Base-by-base conservation (phyloP, 75 land plant genomes). In the Picea sitchensis region DNA sequence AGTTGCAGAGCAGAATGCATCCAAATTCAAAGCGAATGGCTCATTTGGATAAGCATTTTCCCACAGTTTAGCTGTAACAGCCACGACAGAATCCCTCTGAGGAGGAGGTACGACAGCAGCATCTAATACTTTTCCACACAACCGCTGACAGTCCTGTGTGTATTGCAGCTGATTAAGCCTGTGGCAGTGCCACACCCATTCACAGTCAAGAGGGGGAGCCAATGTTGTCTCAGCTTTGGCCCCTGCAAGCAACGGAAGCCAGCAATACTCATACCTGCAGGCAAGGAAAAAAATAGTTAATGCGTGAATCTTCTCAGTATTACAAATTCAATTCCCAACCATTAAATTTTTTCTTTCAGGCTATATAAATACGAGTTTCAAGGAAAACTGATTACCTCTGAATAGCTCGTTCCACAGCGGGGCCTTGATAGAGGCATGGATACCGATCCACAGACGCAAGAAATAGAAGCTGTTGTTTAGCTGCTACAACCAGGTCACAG, bases 121-220 rank as follows among this genome's bases (percentile, higher is more conserved):
- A 58, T 2, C 61, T 17, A 77, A 36, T 4, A 83, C 3, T 14
- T 56, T 79, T 61, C 87, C 85, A 76, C 68, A 79, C 14, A 75
- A 73, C 14, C 58, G 26, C 78, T 83, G 15, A 56, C 83, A 81
- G 54, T 81, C 81, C 8, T 23, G 7, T 54, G 82, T 69, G 44
- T 81, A 81, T 68, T 60, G 84, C 74, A 85, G 81, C 9, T 85
- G 86, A 69, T 83, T 83, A 13, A 85, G 86, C 26, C 85, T 69
- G 59, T 85, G 86, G 67, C 86, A 85, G 63, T 83, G 86, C 86
- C 86, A 85, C 30, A 85, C 79, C 86, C 86, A 85, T 23, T 81
- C 86, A 61, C 86, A 85, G 65, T 85, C 86, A 58, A 85, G 31
- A 14, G 86, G 86, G 20, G 86, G 86, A 51, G 47, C 79, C 51